Base-by-base conservation (phyloP, 2,329 filamentous ascomycete species). In the Aspergillus fumigatiaffinis region DNA sequence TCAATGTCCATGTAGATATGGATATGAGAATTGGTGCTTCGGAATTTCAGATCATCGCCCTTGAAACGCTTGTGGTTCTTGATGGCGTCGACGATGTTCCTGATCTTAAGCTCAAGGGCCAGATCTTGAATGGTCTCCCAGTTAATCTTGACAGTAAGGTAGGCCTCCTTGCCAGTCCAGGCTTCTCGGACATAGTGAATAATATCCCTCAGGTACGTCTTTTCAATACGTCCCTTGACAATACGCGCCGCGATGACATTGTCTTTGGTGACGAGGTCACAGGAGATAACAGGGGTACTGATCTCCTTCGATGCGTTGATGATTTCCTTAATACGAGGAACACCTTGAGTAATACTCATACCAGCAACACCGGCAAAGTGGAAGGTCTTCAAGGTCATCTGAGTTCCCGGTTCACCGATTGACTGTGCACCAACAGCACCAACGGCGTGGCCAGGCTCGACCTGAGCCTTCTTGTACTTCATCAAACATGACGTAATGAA, bases 321-420 rank as follows among this genome's bases (percentile, higher is more conserved):
- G 65, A 99, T 99, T 81, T 99, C 94, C 78, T 99, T 99, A 80
- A 99, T 99, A 87, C 94, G 93, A 1, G 94, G 94, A 6, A 99
- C 94, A 90, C 94, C 94, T 71, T 97, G 91, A 0, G 94, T 99
- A 71, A 99, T 96, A 83, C 91, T 96, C 94, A 99, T 97, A 73
- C 93, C 93, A 47, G 94, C 94, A 62, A 99, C 94, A 89, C 94
- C 94, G 71, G 94, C 94, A 80, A 99, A 99, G 89, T 97, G 94
- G 86, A 97, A 97, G 71, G 94, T 97, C 79, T 97, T 97, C 62
- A 99, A 79, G 1, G 94, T 99, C 94, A 99, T 99, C 76, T 99
- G 94, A 0, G 94, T 99, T 72, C 94, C 94, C 0, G 94, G 94
- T 71, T 99, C 94, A 76, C 94, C 94, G 66, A 99, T 99, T 1